Percentiles rank a stretch among this genome's conserved stretches.
Conservation (phyloP, 768 basidiomycete genomes). For the Gloeostereum incarnatum region DNA sequence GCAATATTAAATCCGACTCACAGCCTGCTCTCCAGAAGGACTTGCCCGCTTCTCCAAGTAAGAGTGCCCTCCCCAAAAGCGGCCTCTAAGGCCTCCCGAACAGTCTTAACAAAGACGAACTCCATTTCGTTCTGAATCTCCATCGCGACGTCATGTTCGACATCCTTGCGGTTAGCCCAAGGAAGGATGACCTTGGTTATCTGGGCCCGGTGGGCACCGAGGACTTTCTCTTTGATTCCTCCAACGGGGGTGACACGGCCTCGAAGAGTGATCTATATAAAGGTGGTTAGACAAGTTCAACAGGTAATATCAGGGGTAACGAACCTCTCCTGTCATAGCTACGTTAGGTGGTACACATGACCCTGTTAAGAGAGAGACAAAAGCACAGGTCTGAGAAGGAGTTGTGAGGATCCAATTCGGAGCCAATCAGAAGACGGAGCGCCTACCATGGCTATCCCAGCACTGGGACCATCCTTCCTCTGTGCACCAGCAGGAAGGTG, state of each 20-base stretch:
- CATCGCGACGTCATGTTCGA: constrained; percentile 73
- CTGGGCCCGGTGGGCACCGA: constrained; percentile 84
- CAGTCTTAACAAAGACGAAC: constrained; percentile 73
- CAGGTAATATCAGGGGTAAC: constrained; percentile 7
- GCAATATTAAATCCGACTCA: no score
- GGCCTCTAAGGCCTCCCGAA: constrained; percentile 74
- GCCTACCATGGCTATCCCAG: constrained; percentile 79
- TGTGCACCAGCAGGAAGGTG: constrained; percentile 87
- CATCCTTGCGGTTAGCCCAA: constrained; percentile 78
- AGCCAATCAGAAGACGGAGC: neutral
- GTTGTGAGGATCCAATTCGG: neutral
- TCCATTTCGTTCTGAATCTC: constrained; percentile 70
- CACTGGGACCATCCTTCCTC: constrained; percentile 91
- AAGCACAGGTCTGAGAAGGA: constrained; percentile 56
- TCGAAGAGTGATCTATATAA: constrained; percentile 62
- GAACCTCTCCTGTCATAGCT: constrained; percentile 88
- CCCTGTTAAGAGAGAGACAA: constrained; percentile 78
- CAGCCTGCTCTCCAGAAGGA: constrained; percentile 46
- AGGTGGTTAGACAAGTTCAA: neutral
- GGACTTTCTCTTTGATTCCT: constrained; percentile 78
- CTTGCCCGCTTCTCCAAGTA: constrained; percentile 48
- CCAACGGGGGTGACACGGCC: constrained; percentile 80
- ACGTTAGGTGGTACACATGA: constrained; percentile 60
- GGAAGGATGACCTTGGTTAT: constrained; percentile 81
- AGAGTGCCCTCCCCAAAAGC: constrained; percentile 70